phyloP scores from a whole-genome alignment of 2,329 filamentous ascomycete genomes.

The Penicillium sp. region DNA sequence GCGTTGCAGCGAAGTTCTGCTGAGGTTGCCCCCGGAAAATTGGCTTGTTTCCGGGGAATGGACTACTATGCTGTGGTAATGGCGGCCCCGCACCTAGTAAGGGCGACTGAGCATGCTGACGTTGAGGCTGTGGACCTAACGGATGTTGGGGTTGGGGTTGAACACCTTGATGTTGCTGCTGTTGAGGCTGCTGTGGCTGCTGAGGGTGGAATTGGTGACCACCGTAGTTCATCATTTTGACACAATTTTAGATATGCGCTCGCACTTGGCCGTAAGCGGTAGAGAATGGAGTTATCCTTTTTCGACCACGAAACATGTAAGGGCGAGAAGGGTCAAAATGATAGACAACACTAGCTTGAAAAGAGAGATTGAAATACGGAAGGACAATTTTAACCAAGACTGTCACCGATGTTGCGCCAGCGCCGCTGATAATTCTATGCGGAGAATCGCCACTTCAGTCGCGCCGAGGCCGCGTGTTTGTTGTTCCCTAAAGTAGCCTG shows the following conservation, averaged over 20 bases:
- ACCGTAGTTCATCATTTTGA: constrained; percentile 38
- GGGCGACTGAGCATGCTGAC: constrained; percentile 32
- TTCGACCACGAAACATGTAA: constrained; percentile 16
- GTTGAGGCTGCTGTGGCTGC: constrained; percentile 23
- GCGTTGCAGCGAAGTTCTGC: constrained; percentile 21
- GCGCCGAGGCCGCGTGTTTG: constrained; percentile 25
- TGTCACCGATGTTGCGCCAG: constrained; percentile 12
- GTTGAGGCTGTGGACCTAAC: constrained; percentile 19
- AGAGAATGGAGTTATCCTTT: constrained; percentile 10
- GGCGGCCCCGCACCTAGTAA: constrained; percentile 25
- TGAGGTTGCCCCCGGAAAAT: constrained; percentile 29
- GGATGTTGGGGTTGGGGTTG: constrained; percentile 22
- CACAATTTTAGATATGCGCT: constrained; percentile 9
- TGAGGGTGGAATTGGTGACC: constrained; percentile 31
- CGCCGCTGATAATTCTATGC: constrained; percentile 10
- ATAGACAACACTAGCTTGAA: background rate
- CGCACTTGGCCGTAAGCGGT: constrained; percentile 16
- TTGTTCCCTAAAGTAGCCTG: constrained; percentile 20
- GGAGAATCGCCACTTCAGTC: constrained; percentile 15
- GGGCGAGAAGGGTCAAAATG: background rate
- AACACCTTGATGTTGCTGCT: constrained; percentile 19
- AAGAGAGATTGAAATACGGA: background rate
- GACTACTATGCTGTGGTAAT: constrained; percentile 27
- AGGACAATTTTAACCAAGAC: background rate
- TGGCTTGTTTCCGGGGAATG: constrained; percentile 26